Evolutionary conservation across 768 basidiomycete species (phyloP), one percentile per base, ranked within the genome.

Genomic region (Coprinopsis strossmayeri): DNA sequence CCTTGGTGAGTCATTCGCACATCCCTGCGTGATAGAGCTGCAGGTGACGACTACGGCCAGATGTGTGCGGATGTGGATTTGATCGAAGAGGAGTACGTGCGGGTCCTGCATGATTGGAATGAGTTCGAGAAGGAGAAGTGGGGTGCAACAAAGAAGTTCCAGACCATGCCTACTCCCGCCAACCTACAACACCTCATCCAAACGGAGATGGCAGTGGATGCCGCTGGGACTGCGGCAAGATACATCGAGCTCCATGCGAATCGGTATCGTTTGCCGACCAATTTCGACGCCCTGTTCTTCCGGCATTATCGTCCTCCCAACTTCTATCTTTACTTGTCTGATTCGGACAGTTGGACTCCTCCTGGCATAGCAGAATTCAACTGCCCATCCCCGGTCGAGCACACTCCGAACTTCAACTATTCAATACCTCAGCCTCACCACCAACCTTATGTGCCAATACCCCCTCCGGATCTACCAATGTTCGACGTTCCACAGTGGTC

Each of bases 271-370:
- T 15, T 46, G 7, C 35, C 13, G n/a, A 25, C 13, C 9, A 27
- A 51, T 21, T 51, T 51, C 18, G 27, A 51, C 2, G 44, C 34
- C 3, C 18, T 46, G 34, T 51, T 51, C 45, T 51, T 45, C 37
- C 38, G 46, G 27, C 15, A 10, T 12, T 51, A 51, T 40, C 43
- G 45, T 25, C 44, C 50, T 3, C 23, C 35, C 0, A 25, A 11
- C 23, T 40, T 41, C 5, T 49, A 28, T 39, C 48, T 45, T 5
- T 45, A 45, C 18, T 11, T 45, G 7, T 3, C 25, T 3, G 43
- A 45, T 20, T 18, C 21, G 5, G 40, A 21, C 40, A 24, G 40
- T 23, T 4, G 40, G n/a, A n/a, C n/a, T n/a, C n/a, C n/a, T n/a
- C n/a, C n/a, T n/a, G n/a, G n/a, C n/a, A n/a, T n/a, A n/a, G n/a